Evolutionary conservation across 331 rosid species (phyloP).

Genomic region (Malus hybrid): DNA sequence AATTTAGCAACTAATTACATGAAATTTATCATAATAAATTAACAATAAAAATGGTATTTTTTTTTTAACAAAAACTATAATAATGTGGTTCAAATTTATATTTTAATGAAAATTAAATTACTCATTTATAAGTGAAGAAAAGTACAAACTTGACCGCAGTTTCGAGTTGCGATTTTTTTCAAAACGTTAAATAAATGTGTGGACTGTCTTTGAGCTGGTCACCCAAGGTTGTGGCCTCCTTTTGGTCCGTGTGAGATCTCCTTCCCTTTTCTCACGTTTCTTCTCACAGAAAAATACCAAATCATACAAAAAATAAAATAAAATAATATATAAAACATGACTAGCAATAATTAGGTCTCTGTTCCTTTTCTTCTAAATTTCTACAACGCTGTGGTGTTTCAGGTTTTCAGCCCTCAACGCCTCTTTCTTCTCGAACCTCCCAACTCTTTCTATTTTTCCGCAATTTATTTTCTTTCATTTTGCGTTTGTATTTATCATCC

Average conservation of each 20-base stretch:
- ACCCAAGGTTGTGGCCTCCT: conserved; percentile 40
- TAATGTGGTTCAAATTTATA: too few species aligned
- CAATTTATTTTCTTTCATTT: neutral
- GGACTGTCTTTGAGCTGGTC: conserved; percentile 31
- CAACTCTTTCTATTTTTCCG: neutral
- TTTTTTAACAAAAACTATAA: too few species aligned
- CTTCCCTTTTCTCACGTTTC: neutral
- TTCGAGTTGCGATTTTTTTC: too few species aligned
- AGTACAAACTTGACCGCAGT: too few species aligned
- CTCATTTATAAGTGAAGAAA: too few species aligned
- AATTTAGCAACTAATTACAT: neutral
- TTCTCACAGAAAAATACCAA: neutral
- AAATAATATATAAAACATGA: neutral
- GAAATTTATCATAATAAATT: neutral
- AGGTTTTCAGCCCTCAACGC: neutral
- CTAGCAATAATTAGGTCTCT: conserved; percentile 20
- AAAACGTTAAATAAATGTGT: conserved; percentile 19
- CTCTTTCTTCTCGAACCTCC: conserved; percentile 40
- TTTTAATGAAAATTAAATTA: too few species aligned
- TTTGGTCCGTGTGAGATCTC: conserved; percentile 24
- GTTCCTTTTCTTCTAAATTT: neutral
- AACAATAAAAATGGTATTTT: too few species aligned
- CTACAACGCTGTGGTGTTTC: neutral
- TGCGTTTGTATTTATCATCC: neutral
- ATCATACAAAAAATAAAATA: neutral